These are phyloP conservation scores for Neonectria magnoliae DNA, from an alignment of 2,329 filamentous ascomycete species.

Conservation along the genomic window DNA sequence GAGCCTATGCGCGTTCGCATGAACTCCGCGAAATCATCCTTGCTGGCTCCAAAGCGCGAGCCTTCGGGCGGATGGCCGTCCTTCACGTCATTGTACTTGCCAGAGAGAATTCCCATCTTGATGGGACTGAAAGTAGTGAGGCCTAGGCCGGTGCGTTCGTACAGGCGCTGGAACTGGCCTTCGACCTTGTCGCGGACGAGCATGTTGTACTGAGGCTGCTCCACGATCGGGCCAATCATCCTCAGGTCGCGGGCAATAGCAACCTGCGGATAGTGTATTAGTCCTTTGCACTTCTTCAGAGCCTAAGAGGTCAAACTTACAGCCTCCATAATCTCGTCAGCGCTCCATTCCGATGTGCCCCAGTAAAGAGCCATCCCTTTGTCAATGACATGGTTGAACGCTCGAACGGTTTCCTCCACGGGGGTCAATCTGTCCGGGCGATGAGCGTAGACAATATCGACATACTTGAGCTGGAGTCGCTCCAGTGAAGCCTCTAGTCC, in stretches of 20 bases:
- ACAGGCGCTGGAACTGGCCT: slow-evolving; percentile 69
- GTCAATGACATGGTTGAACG: slow-evolving; percentile 76
- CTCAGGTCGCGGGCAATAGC: slow-evolving; percentile 67
- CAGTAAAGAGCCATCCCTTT: slow-evolving; percentile 76
- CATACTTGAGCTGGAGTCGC: slow-evolving; percentile 67
- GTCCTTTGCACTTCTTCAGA: not conserved
- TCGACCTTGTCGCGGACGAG: slow-evolving; percentile 70
- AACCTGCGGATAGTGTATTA: slow-evolving; percentile 45
- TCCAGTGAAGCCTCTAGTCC: slow-evolving; percentile 66
- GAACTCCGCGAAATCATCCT: slow-evolving; percentile 65
- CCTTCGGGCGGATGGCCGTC: slow-evolving; percentile 61
- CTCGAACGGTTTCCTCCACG: slow-evolving; percentile 76
- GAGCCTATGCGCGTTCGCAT: slow-evolving; percentile 56
- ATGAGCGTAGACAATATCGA: slow-evolving; percentile 77
- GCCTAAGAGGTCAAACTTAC: slow-evolving; percentile 26
- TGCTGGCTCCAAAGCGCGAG: slow-evolving; percentile 67
- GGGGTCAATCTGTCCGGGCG: slow-evolving; percentile 74
- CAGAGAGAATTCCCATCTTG: slow-evolving; percentile 66
- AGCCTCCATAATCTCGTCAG: slow-evolving; percentile 73
- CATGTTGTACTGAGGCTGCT: slow-evolving; percentile 76
- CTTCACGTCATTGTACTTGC: slow-evolving; percentile 71
- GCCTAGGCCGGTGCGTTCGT: slow-evolving; percentile 66
- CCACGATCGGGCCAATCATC: slow-evolving; percentile 71
- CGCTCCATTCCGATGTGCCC: slow-evolving; percentile 70
- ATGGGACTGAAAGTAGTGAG: slow-evolving; percentile 72